Percentiles rank a stretch among this genome's conserved stretches.
phyloP scores from a whole-genome alignment of 73 alveolate species.

The Paraurostyla sp. region DNA sequence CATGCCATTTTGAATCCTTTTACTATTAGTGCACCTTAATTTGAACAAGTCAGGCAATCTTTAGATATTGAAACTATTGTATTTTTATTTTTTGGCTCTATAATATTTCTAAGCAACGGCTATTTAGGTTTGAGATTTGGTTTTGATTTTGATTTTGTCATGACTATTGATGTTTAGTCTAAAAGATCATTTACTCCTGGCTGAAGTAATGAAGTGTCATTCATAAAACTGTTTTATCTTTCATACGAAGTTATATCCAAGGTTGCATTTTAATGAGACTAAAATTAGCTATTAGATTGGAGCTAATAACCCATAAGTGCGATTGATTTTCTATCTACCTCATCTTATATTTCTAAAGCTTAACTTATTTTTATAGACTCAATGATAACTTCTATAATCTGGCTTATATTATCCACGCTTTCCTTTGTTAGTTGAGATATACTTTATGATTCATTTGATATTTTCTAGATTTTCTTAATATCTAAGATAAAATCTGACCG shows the following conservation, averaged over 20 bases:
- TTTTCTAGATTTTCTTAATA: background rate
- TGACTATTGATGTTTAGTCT: background rate
- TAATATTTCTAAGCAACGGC: background rate
- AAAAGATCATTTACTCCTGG: too few relatives aligned
- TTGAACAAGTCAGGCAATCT: constrained; percentile 62
- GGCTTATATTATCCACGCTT: background rate
- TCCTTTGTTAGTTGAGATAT: background rate
- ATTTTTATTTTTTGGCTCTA: background rate
- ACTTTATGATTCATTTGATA: background rate
- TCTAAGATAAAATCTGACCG: background rate
- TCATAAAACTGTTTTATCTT: background rate
- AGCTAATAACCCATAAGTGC: constrained; percentile 26
- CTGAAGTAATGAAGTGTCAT: too few relatives aligned
- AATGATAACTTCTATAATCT: background rate
- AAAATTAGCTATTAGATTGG: background rate
- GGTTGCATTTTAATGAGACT: too few relatives aligned
- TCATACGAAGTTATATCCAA: too few relatives aligned
- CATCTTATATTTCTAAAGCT: constrained; percentile 23
- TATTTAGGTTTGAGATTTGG: background rate
- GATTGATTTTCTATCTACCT: constrained; percentile 25
- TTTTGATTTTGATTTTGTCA: background rate
- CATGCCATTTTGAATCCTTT: constrained; percentile 76
- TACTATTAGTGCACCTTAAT: constrained; percentile 47
- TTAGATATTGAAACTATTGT: constrained; percentile 36
- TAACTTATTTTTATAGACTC: background rate